Evolutionary conservation across 1,284 basidiomycete genomes (phyloP).

Genomic region (Phylloboletellus chloephorus): DNA sequence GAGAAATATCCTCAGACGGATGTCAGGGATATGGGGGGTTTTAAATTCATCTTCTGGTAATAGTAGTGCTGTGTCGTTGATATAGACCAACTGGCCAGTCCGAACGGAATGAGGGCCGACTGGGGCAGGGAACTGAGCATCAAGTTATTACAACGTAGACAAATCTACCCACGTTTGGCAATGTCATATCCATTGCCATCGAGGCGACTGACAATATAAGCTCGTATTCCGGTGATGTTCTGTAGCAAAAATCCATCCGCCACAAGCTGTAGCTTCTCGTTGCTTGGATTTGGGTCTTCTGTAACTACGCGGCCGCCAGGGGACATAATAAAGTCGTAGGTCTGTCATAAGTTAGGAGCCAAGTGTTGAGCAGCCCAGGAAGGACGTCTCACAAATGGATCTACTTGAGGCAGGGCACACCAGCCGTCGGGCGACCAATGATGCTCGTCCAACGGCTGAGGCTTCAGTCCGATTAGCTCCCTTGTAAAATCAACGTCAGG

Average conservation of each 20-base stretch:
- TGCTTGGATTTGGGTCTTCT: constrained; percentile 68
- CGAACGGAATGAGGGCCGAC: constrained; percentile 81
- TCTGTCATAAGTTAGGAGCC: constrained; percentile 36
- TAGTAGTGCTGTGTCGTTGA: constrained; percentile 67
- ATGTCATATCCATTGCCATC: constrained; percentile 87
- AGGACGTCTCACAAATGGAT: constrained; percentile 57
- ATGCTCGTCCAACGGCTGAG: constrained; percentile 46
- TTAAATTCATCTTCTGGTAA: constrained; percentile 30
- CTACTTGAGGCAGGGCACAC: constrained; percentile 67
- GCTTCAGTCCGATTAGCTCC: constrained; percentile 51
- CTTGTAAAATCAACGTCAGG: constrained; percentile 76
- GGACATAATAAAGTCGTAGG: constrained; percentile 76
- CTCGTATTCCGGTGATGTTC: constrained; percentile 72
- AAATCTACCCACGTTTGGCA: constrained; percentile 58
- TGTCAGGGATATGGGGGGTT: constrained; percentile 37
- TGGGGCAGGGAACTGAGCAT: constrained; percentile 29
- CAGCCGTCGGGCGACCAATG: constrained; percentile 64
- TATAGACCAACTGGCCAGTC: constrained; percentile 73
- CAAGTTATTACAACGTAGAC: background rate
- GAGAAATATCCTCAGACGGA: constrained; percentile 56
- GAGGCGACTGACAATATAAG: constrained; percentile 69
- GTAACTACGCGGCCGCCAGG: constrained; percentile 45
- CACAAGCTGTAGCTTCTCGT: constrained; percentile 57
- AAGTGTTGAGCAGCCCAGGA: constrained; percentile 4
- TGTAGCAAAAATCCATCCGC: constrained; percentile 70